Base-by-base conservation (phyloP, 331 rosid species). In the Quercus phellos region DNA sequence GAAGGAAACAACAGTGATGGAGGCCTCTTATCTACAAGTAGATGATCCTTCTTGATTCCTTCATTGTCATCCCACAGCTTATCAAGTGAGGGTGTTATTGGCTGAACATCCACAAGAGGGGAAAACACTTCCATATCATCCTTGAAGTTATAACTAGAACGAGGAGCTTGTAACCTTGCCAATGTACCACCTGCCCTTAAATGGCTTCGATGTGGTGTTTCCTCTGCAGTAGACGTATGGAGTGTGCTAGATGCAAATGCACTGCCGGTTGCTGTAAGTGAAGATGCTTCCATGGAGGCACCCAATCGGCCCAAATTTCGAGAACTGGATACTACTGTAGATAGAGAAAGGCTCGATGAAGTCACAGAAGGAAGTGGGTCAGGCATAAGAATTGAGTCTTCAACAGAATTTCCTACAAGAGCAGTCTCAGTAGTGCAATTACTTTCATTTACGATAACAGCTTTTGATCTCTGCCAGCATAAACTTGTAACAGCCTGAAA, bases 91-190 rank as follows among this genome's bases (percentile, higher is more conserved):
- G 97, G 96, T 50, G 97, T 90, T 81, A 95, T 87, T 58, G 98
- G 99, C 63, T 90, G 94, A 83, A 95, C 98, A 88, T 95, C 99
- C 86, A 95, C 99, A 51, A 95, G 85, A 63, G 99, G 99, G 84
- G 99, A 95, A 85, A 95, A 95, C 43, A 95, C 97, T 80, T 93
- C 99, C 98, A 95, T 92, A 79, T 95, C 99, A 88, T 95, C 99
- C 88, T 92, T 92, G 74, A 90, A 88, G 90, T 91, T 90, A 80
- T 88, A 90, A 83, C 85, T 89, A 69, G 88, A 68, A 75, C 86
- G 96, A 63, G 99, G 90, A 85, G 98, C 90, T 77, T 91, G 90
- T 81, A 95, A 84, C 68, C 95, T 91, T 17, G 93, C 46, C 77
- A 92, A 85, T 50, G 82, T 46, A 82, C 94, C 97, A 85, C 93